Conservation (phyloP, 2,329 filamentous ascomycete species). For the Magnaporthales sp. region DNA sequence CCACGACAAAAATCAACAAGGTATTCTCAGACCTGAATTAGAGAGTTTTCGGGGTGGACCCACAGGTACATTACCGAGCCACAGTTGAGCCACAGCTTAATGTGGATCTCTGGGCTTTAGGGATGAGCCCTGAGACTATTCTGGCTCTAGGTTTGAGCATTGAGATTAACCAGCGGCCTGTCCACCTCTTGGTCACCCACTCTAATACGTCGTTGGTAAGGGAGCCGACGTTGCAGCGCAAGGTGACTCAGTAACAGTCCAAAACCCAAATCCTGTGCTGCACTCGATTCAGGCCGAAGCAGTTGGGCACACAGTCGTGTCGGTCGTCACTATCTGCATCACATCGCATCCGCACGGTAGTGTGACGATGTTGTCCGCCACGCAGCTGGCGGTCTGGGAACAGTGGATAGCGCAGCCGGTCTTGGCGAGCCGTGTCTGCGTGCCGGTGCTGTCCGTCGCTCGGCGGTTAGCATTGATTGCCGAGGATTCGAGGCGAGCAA, state of each 20-base stretch:
- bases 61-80: no score
- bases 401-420: background rate
- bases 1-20: no score
- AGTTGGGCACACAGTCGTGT: background rate
- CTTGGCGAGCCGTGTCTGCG: background rate
- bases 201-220: background rate
- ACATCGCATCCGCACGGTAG: background rate
- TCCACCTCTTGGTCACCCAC: no score
- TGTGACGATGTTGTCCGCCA: background rate
- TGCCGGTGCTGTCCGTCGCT: background rate
- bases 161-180: no score
- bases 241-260: background rate
- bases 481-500: background rate
- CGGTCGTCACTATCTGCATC: background rate
- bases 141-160: no score
- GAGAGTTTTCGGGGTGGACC: no score
- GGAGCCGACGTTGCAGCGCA: background rate
- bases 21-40: no score
- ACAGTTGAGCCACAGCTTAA: no score
- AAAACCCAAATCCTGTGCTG: background rate
- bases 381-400: background rate
- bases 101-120: no score
- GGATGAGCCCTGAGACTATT: no score
- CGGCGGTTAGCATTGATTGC: background rate
- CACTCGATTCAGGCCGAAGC: background rate